Evolutionary conservation across 2,329 filamentous ascomycete species (phyloP).

Genomic region (Trichoderma koningii): DNA sequence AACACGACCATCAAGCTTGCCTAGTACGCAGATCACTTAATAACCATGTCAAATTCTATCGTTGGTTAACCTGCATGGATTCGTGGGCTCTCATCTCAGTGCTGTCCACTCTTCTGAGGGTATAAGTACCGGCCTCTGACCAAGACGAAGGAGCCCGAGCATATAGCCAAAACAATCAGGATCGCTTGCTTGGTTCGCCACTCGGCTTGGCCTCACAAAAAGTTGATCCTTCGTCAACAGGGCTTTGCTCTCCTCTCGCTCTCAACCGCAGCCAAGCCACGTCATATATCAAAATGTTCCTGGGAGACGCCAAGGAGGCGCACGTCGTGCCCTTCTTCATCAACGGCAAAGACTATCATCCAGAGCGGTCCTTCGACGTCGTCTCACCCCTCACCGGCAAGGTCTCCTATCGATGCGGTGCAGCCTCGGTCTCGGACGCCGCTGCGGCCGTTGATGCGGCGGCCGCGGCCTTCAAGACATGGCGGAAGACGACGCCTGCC

Average conservation of each 20-base stretch:
- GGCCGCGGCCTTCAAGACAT: conserved; percentile 67
- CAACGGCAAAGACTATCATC: conserved; percentile 47
- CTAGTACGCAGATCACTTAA: not conserved
- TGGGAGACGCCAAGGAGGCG: conserved; percentile 4
- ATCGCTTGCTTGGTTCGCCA: no score
- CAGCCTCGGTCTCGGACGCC: conserved; percentile 59
- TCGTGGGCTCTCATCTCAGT: not conserved
- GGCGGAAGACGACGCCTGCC: conserved; percentile 63
- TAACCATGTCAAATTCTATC: conserved; percentile 2
- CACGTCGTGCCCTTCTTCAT: conserved; percentile 46
- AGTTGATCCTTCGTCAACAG: no score
- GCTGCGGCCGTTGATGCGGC: conserved; percentile 56
- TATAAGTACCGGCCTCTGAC: no score
- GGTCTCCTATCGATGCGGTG: conserved; percentile 57
- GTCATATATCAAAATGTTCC: not conserved
- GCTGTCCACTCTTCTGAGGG: not conserved
- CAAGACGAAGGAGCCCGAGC: no score
- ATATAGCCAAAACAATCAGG: no score
- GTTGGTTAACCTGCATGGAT: not conserved
- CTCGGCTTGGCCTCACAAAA: not conserved
- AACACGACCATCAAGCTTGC: no score
- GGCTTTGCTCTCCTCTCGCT: not conserved
- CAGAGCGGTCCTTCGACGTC: conserved; percentile 56
- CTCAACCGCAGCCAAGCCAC: not conserved
- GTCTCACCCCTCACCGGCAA: conserved; percentile 56